Evolutionary conservation across 345 rosid genomes (phyloP).

Genomic region (Eucalyptus albens): DNA sequence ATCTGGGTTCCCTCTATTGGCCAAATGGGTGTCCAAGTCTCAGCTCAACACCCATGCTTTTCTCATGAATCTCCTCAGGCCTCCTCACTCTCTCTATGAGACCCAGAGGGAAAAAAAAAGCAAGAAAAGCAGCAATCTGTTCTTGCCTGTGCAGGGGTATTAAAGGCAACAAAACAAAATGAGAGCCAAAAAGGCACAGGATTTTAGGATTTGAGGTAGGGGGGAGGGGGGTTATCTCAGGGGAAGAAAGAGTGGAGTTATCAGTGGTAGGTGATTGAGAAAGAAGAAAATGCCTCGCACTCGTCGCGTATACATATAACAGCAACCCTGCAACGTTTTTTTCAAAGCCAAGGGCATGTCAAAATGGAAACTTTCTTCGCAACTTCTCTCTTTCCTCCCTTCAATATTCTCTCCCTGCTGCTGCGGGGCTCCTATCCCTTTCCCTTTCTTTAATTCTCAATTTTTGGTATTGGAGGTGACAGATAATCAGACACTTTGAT

Average conservation of each 20-base stretch:
- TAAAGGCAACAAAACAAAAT: not conserved
- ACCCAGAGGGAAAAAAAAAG: not conserved
- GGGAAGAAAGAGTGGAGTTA: constrained; percentile 21
- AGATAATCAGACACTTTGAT: constrained; percentile 15
- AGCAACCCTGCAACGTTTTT: not conserved
- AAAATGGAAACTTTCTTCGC: constrained; percentile 22
- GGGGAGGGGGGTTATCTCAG: not conserved
- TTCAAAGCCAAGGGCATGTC: constrained; percentile 7
- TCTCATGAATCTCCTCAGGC: not conserved
- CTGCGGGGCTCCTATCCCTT: not conserved
- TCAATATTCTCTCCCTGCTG: not conserved
- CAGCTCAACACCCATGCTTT: not conserved
- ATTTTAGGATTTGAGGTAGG: not conserved
- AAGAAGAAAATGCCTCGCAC: constrained; percentile 7
- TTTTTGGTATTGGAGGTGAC: constrained; percentile 10
- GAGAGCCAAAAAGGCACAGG: not conserved
- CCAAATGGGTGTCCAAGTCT: not conserved
- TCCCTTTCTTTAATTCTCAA: not conserved
- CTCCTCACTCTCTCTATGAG: not conserved
- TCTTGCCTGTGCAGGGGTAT: not conserved
- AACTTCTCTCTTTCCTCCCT: constrained; percentile 2
- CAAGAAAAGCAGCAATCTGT: not conserved
- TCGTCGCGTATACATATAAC: not conserved
- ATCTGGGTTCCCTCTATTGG: constrained; percentile 2
- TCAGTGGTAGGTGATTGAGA: constrained; percentile 37